Evolutionary conservation across 164 flowering plant species (phyloP).

Genomic region (Umbilicus rupestris): DNA sequence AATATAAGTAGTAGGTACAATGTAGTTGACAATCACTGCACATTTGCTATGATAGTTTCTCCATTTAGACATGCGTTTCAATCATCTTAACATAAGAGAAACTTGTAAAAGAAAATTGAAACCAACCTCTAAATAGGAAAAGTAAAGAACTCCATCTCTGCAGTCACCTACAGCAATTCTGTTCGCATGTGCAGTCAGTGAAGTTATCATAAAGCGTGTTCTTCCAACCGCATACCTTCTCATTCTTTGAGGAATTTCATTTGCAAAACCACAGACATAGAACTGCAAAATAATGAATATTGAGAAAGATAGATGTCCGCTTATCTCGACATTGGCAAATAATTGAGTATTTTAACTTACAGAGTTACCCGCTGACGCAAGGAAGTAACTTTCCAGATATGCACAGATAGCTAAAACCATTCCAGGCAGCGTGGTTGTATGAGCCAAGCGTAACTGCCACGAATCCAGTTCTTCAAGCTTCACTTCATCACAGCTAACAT

Average conservation of each 20-base stretch:
- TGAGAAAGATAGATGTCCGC: not conserved
- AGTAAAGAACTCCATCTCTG: conserved; percentile 94
- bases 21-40: not conserved
- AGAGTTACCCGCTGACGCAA: conserved; percentile 82
- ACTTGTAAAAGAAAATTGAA: not conserved
- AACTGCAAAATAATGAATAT: conserved; percentile 38
- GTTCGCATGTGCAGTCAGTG: conserved; percentile 57
- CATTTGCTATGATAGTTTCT: not conserved
- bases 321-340: not conserved
- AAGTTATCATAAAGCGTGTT: conserved; percentile 70
- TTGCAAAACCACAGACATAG: conserved; percentile 70
- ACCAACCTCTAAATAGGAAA: conserved; percentile 72
- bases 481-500: conserved; percentile 58
- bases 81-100: not conserved
- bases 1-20: too few species aligned
- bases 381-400: conserved; percentile 75
- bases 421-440: conserved; percentile 46
- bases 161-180: conserved; percentile 97
- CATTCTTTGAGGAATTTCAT: conserved; percentile 61
- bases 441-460: conserved; percentile 56
- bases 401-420: conserved; percentile 77
- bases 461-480: conserved; percentile 75
- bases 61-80: not conserved
- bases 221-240: conserved; percentile 55
- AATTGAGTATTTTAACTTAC: conserved; percentile 44